These are phyloP conservation scores for Tricholoma sp. DNA, from an alignment of 768 basidiomycete genomes.

Conservation along the genomic window DNA sequence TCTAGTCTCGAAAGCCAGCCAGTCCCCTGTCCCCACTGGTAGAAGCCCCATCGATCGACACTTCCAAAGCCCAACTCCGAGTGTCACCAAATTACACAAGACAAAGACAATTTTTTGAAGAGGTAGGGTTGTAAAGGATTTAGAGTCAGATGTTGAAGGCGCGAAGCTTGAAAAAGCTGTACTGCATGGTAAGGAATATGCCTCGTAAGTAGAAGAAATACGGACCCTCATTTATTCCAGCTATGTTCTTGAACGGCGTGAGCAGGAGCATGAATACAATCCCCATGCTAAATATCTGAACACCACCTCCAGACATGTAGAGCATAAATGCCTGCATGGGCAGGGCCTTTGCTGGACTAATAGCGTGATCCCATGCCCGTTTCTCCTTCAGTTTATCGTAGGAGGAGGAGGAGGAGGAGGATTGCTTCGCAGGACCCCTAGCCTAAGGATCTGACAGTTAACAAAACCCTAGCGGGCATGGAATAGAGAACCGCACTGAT, in stretches of 20 bases:
- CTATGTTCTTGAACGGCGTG: constrained; percentile 79
- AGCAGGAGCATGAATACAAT: constrained; percentile 92
- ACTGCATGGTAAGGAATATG: neutral
- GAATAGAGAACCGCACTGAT: constrained; percentile 23
- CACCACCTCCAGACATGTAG: constrained; percentile 95
- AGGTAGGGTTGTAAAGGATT: constrained; percentile 49
- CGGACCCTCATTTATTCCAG: constrained; percentile 74
- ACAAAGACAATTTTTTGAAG: constrained; percentile 71
- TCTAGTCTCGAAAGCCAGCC: constrained; percentile 89
- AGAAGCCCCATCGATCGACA: constrained; percentile 89
- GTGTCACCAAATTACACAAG: constrained; percentile 68
- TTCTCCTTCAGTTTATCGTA: constrained; percentile 68
- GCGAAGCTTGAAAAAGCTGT: constrained; percentile 72
- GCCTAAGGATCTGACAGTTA: constrained; percentile 28
- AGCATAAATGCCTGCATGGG: constrained; percentile 99
- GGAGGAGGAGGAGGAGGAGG: constrained; percentile 34
- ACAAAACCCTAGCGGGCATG: neutral
- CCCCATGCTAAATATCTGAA: constrained; percentile 96
- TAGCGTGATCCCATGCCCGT: constrained; percentile 83
- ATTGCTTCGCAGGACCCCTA: constrained; percentile 31
- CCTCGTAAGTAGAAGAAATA: constrained; percentile 4
- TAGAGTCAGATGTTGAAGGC: constrained; percentile 52
- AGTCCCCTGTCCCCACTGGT: constrained; percentile 88
- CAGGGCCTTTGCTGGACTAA: constrained; percentile 80
- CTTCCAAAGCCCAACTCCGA: constrained; percentile 88